Evolutionary conservation across 768 basidiomycete genomes (phyloP).

Genomic region (Tulasnella sp.): DNA sequence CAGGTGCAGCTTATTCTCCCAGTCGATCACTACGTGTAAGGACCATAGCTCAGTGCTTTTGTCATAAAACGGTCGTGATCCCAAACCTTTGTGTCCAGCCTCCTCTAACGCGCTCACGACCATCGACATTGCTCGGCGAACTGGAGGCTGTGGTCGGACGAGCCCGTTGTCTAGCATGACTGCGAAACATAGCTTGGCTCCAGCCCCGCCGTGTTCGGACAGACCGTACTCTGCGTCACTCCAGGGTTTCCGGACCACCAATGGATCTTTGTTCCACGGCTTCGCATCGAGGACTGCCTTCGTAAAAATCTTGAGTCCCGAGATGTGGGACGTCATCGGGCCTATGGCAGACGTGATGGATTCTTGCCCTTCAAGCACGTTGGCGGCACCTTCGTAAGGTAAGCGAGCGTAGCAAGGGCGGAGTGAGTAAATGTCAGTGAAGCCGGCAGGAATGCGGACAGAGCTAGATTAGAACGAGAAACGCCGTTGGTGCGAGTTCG

Average conservation of each 20-base stretch:
- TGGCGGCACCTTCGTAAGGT: conserved; percentile 56
- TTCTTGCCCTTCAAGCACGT: conserved; percentile 60
- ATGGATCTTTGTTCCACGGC: conserved; percentile 60
- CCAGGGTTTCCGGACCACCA: conserved; percentile 48
- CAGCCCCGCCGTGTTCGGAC: conserved; percentile 30
- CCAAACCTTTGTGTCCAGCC: conserved; percentile 53
- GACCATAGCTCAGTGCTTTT: neutral
- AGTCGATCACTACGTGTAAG: conserved; percentile 47
- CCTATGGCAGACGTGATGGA: conserved; percentile 62
- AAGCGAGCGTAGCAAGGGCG: conserved; percentile 58
- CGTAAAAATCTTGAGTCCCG: conserved; percentile 54
- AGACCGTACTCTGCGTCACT: conserved; percentile 46
- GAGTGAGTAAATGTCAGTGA: conserved; percentile 60
- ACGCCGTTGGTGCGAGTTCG: neutral
- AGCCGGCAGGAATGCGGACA: conserved; percentile 54
- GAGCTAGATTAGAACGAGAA: conserved; percentile 36
- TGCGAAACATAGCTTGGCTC: conserved; percentile 37
- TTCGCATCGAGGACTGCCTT: conserved; percentile 45
- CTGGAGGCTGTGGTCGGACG: conserved; percentile 52
- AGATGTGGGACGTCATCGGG: conserved; percentile 48
- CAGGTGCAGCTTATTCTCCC: conserved; percentile 44
- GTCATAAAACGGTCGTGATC: neutral
- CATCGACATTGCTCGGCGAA: conserved; percentile 45
- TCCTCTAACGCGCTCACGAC: conserved; percentile 43
- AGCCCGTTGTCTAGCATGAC: conserved; percentile 58